phyloP scores from a whole-genome alignment of 2,329 filamentous ascomycete species.

The Chaetomium strumarium region DNA sequence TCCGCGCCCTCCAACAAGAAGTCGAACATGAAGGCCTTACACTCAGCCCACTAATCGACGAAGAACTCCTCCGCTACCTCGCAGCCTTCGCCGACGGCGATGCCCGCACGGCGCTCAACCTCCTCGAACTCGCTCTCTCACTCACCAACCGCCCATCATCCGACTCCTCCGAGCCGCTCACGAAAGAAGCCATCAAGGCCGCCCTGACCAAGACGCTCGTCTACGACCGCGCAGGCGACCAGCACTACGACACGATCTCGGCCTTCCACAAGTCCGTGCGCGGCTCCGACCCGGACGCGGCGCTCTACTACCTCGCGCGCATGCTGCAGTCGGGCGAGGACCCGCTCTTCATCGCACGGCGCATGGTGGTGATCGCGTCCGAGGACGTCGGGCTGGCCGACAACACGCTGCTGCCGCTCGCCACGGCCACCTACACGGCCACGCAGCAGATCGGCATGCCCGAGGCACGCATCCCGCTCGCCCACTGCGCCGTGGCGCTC shows the following conservation, averaged over 20 bases:
- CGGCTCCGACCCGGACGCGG: constrained; percentile 77
- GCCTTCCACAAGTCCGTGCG: constrained; percentile 95
- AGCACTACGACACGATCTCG: constrained; percentile 96
- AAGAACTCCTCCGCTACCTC: constrained; percentile 73
- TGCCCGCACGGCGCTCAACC: constrained; percentile 84
- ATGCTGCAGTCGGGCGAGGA: constrained; percentile 97
- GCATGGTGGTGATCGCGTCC: constrained; percentile 89
- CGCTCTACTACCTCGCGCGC: constrained; percentile 88
- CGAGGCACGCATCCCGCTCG: constrained; percentile 86
- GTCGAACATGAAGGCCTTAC: constrained; percentile 32
- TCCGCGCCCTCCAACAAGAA: constrained; percentile 66
- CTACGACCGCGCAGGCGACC: constrained; percentile 90
- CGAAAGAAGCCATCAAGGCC: constrained; percentile 70
- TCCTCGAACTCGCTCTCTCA: constrained; percentile 83
- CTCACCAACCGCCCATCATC: constrained; percentile 43
- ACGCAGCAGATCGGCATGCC: constrained; percentile 93
- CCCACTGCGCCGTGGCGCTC: constrained; percentile 78
- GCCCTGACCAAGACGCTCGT: constrained; percentile 87
- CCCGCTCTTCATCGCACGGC: constrained; percentile 82
- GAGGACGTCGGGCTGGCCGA: constrained; percentile 93
- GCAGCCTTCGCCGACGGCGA: constrained; percentile 87
- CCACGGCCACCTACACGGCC: constrained; percentile 79
- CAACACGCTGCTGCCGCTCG: constrained; percentile 73
- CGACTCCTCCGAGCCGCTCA: constrained; percentile 43
- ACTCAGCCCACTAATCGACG: constrained; percentile 57